Conservation (phyloP, 176 grass and related monocot genomes). For the Metroxylon sagu region DNA sequence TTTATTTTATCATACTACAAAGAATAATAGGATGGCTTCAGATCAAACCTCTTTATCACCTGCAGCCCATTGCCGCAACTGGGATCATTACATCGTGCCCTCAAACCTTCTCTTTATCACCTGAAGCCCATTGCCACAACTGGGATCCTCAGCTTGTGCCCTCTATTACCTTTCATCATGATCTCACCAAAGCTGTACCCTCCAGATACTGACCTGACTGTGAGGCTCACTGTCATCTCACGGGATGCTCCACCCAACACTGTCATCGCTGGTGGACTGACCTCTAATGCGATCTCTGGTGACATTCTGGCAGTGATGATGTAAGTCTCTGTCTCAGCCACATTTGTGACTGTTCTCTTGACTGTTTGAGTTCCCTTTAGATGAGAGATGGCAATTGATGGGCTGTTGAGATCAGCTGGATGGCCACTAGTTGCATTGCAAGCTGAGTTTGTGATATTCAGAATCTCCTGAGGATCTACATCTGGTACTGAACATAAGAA, state of each 20-base stretch:
- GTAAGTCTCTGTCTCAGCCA: conserved; percentile 60
- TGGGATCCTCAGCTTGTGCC: conserved; percentile 77
- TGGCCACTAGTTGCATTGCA: conserved; percentile 37
- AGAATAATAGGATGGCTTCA: background rate
- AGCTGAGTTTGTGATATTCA: conserved; percentile 46
- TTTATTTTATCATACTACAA: conserved; percentile 11
- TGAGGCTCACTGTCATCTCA: conserved; percentile 46
- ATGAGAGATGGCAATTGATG: conserved; percentile 66
- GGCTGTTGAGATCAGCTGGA: conserved; percentile 73
- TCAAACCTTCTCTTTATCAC: too few species aligned
- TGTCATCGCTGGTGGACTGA: conserved; percentile 46
- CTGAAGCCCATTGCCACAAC: conserved; percentile 75
- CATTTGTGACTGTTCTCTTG: conserved; percentile 58
- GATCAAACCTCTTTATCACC: background rate
- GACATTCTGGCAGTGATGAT: conserved; percentile 67
- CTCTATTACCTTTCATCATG: conserved; percentile 76
- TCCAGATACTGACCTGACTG: conserved; percentile 56
- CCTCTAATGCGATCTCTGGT: conserved; percentile 54
- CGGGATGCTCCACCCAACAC: conserved; percentile 49
- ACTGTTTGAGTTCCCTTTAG: conserved; percentile 57
- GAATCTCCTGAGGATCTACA: conserved; percentile 49
- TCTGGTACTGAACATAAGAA: conserved; percentile 80
- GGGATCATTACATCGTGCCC: conserved; percentile 80
- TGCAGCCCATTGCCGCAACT: conserved; percentile 71
- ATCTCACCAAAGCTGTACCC: conserved; percentile 86